Percentiles rank a stretch among this genome's conserved stretches.
These are phyloP conservation scores for Solioccasus polychromus DNA, from an alignment of 768 basidiomycete species.

Conservation along the genomic window DNA sequence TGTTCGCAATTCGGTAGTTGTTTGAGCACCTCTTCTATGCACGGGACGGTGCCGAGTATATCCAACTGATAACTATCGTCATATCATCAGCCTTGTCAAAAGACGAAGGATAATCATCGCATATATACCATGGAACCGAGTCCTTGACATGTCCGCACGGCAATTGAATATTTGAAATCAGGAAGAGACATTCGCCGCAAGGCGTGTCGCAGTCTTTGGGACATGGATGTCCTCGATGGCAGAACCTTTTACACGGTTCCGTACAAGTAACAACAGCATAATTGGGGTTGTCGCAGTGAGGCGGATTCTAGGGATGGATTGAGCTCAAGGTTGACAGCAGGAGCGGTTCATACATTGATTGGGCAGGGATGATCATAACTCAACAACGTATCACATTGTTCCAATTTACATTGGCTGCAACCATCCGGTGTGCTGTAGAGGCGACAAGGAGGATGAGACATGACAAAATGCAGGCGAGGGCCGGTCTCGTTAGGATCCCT, in stretches of 20 bases:
- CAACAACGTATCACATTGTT: conserved; percentile 50
- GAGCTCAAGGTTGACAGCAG: not conserved
- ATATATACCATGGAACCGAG: conserved; percentile 51
- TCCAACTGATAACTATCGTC: conserved; percentile 45
- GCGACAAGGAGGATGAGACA: conserved; percentile 29
- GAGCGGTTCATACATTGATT: conserved; percentile 44
- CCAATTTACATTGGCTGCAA: too few species aligned
- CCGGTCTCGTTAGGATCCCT: too few species aligned
- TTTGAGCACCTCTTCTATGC: conserved; percentile 43
- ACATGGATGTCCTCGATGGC: conserved; percentile 59
- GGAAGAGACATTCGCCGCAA: conserved; percentile 55
- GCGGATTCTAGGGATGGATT: conserved; percentile 33
- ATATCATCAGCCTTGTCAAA: not conserved
- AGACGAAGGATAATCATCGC: not conserved
- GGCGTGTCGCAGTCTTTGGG: conserved; percentile 44
- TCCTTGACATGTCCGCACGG: conserved; percentile 55
- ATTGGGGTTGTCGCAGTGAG: conserved; percentile 57
- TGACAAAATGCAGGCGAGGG: too few species aligned
- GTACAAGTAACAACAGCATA: conserved; percentile 48
- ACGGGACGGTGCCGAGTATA: conserved; percentile 41
- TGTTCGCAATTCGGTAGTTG: conserved; percentile 55
- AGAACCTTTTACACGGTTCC: conserved; percentile 50
- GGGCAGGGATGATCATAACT: conserved; percentile 66
- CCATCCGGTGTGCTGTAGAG: too few species aligned
- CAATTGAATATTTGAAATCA: conserved; percentile 42